Evolutionary conservation across 768 basidiomycete genomes (phyloP).

Genomic region (Amanita subjunquillea): DNA sequence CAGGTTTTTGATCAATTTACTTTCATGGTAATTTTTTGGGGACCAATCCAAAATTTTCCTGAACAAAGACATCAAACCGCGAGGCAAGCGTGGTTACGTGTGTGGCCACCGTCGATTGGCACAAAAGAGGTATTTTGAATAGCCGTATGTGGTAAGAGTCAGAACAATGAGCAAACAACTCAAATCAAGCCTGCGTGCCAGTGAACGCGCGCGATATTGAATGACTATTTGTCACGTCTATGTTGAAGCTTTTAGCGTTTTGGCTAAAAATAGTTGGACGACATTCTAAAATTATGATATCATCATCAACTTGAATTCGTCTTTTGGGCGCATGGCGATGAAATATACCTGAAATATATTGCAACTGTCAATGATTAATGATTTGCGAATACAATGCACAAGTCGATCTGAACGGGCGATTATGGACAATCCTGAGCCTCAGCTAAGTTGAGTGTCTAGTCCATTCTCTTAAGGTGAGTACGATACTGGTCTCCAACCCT

Average conservation of each 20-base stretch:
- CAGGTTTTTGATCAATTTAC: background rate
- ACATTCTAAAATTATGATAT: no score
- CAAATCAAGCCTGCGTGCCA: background rate
- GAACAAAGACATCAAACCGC: background rate
- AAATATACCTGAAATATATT: no score
- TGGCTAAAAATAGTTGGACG: background rate
- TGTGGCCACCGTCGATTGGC: background rate
- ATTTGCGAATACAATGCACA: no score
- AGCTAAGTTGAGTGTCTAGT: no score
- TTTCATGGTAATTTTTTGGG: background rate
- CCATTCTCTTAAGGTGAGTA: no score
- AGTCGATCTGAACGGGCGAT: no score
- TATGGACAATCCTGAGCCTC: no score
- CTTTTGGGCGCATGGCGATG: no score
- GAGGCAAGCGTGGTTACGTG: background rate
- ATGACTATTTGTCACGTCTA: background rate
- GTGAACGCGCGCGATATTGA: background rate
- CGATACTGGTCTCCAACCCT: no score
- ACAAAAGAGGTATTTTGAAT: background rate
- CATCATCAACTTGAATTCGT: no score
- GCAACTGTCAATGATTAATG: no score
- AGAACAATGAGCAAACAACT: background rate
- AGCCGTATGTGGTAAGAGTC: background rate
- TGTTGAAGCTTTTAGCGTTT: no score
- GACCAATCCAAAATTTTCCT: constrained; percentile 1